A percentile compares a stretch with the other conserved stretches of the same genome.
Conservation (phyloP, 2,329 filamentous ascomycete species). For the Westerdykella ornata region DNA sequence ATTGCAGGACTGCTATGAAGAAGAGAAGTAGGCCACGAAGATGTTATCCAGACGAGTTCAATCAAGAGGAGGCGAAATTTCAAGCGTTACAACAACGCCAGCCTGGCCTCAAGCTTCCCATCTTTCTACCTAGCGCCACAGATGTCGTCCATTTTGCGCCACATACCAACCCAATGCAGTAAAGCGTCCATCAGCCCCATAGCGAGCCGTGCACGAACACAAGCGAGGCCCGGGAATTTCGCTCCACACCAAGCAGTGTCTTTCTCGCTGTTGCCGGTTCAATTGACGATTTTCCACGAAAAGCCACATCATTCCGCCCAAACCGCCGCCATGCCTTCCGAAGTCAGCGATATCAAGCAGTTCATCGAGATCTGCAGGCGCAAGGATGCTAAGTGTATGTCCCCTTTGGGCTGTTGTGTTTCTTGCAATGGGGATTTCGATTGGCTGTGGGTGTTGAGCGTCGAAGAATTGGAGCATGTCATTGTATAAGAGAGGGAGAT, state of each 20-base stretch:
- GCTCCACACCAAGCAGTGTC: conserved; percentile 24
- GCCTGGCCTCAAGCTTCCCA: neutral
- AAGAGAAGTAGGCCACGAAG: too few relatives aligned
- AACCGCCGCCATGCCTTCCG: conserved; percentile 84
- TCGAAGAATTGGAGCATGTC: too few relatives aligned
- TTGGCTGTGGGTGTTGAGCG: too few relatives aligned
- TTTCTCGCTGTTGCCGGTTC: neutral
- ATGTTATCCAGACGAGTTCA: too few relatives aligned
- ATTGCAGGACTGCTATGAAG: too few relatives aligned
- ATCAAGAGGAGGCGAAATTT: too few relatives aligned
- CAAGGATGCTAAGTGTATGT: conserved; percentile 99
- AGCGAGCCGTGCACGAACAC: conserved; percentile 20
- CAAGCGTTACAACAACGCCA: neutral
- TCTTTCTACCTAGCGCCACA: too few relatives aligned
- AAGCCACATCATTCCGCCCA: conserved; percentile 24
- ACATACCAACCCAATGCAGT: conserved; percentile 14
- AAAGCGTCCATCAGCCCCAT: conserved; percentile 20
- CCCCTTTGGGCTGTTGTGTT: conserved; percentile 4
- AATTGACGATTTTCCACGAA: conserved; percentile 6
- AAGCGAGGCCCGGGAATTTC: conserved; percentile 27
- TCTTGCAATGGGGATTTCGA: neutral
- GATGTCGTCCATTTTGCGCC: conserved; percentile 11
- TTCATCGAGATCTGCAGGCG: conserved; percentile 99
- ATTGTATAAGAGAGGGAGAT: too few relatives aligned
- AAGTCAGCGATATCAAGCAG: conserved; percentile 98